These are phyloP conservation scores for Myriosclerotinia curreyana DNA, from an alignment of 2,329 filamentous ascomycete species.

Conservation along the genomic window DNA sequence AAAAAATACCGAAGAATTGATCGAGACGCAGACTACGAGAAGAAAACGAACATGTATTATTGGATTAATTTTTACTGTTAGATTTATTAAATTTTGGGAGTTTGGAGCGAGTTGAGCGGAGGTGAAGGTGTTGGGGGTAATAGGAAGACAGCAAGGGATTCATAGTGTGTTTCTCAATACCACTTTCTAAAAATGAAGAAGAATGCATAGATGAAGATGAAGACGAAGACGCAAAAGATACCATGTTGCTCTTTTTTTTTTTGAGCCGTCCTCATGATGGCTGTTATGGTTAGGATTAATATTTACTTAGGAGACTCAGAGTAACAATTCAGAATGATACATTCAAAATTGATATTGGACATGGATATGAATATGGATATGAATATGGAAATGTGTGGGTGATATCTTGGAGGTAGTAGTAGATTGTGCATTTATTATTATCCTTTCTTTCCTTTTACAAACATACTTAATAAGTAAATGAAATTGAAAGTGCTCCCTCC, in stretches of 20 bases:
- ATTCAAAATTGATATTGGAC: no score
- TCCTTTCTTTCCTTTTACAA: no score
- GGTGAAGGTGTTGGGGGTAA: conserved; percentile 13
- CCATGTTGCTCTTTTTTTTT: conserved; percentile 2
- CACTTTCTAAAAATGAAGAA: neutral
- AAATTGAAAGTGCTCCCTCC: no score
- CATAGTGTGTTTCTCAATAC: conserved; percentile 3
- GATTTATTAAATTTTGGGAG: neutral
- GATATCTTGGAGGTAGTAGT: no score
- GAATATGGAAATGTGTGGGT: neutral
- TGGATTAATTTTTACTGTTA: conserved; percentile 6
- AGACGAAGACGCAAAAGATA: neutral
- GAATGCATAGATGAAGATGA: conserved; percentile 1
- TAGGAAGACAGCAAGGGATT: neutral
- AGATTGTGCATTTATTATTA: no score
- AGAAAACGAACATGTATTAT: neutral
- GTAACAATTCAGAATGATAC: neutral
- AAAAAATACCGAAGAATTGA: neutral
- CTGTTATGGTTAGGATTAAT: conserved; percentile 2
- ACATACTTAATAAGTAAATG: no score
- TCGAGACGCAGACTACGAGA: neutral
- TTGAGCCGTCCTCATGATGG: conserved; percentile 1
- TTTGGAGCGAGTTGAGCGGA: neutral
- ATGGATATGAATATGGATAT: neutral
- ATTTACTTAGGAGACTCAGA: neutral